These are phyloP conservation scores for Aspergillus ustus DNA, from an alignment of 2,329 filamentous ascomycete genomes.

Conservation along the genomic window DNA sequence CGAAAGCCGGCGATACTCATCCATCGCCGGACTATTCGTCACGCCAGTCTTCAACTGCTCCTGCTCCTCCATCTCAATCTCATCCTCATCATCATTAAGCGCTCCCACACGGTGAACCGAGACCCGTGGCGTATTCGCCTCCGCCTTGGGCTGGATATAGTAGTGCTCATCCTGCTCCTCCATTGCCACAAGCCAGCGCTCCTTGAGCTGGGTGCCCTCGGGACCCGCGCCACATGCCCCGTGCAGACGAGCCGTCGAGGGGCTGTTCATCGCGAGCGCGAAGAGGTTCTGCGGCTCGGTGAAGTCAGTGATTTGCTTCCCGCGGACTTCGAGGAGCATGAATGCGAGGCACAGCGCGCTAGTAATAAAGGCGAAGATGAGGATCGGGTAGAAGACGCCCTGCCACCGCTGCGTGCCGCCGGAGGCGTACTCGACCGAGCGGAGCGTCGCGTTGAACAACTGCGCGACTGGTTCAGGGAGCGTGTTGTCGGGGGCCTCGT, in stretches of 20 bases:
- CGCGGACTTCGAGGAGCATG: constrained; percentile 58
- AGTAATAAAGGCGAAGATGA: constrained; percentile 68
- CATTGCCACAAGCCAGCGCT: constrained; percentile 50
- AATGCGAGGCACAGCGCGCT: constrained; percentile 70
- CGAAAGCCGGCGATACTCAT: constrained; percentile 40
- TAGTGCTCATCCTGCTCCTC: constrained; percentile 58
- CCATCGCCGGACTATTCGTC: constrained; percentile 38
- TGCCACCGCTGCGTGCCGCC: constrained; percentile 67
- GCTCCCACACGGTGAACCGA: constrained; percentile 4
- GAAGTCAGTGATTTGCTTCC: constrained; percentile 74
- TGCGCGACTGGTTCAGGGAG: constrained; percentile 57
- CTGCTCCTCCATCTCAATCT: constrained; percentile 19
- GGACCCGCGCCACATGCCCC: constrained; percentile 64
- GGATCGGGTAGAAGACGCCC: constrained; percentile 68
- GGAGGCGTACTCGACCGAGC: constrained; percentile 71
- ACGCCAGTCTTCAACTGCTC: constrained; percentile 32
- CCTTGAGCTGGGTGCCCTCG: constrained; percentile 53
- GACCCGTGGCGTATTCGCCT: constrained; percentile 23
- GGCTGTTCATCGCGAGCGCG: constrained; percentile 69
- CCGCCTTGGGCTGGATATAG: constrained; percentile 49
- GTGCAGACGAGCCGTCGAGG: constrained; percentile 55
- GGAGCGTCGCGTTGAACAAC: constrained; percentile 66
- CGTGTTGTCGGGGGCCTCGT: constrained; percentile 23
- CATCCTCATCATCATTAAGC: constrained; percentile 28
- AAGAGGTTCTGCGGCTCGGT: constrained; percentile 79